These are phyloP conservation scores for Sporisorium scitamineum DNA, from an alignment of 1,284 basidiomycete genomes.

Conservation along the genomic window DNA sequence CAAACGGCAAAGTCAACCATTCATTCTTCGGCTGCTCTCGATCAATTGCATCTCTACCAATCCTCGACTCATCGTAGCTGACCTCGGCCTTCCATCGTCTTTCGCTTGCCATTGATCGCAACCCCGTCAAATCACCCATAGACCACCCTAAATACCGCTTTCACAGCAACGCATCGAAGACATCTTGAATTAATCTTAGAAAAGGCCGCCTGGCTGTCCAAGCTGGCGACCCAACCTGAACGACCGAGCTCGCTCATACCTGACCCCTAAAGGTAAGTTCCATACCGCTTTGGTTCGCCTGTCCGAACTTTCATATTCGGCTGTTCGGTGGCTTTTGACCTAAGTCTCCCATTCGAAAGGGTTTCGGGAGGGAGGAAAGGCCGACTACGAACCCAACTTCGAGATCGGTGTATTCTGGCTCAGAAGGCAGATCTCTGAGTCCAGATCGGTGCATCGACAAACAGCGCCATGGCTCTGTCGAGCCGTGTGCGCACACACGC, in stretches of 20 bases:
- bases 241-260: conserved; percentile 24
- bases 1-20: neutral
- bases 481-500: neutral
- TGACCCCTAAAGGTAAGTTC: conserved; percentile 24
- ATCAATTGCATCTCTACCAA: neutral
- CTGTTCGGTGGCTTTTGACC: neutral
- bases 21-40: neutral
- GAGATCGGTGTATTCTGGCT: neutral
- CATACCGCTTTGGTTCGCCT: neutral
- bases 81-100: neutral
- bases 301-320: neutral
- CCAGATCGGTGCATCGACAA: neutral
- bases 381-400: neutral
- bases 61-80: neutral
- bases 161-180: conserved; percentile 45
- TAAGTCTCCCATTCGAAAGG: neutral
- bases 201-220: conserved; percentile 53
- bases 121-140: neutral
- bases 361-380: neutral
- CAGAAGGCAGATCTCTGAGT: neutral
- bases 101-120: neutral
- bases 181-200: conserved; percentile 24
- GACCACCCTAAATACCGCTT: conserved; percentile 51
- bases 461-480: neutral
- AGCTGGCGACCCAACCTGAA: conserved; percentile 56